These are phyloP conservation scores for Ampelomyces quisqualis DNA, from an alignment of 2,329 filamentous ascomycete genomes.

Conservation along the genomic window DNA sequence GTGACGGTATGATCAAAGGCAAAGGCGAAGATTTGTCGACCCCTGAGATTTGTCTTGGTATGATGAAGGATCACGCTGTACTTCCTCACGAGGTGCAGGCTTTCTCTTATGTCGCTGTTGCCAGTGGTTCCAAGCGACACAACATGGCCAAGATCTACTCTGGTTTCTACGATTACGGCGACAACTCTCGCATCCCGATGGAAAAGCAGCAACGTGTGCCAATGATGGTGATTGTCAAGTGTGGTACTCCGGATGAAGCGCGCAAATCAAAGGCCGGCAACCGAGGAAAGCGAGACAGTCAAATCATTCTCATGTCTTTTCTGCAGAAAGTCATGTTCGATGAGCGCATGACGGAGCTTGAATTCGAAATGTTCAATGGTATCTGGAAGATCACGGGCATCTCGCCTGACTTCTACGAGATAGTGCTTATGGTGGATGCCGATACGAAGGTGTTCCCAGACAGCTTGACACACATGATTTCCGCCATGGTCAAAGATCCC, in stretches of 20 bases:
- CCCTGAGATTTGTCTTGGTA: slow-evolving; percentile 83
- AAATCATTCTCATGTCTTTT: slow-evolving; percentile 99
- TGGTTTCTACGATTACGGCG: slow-evolving; percentile 96
- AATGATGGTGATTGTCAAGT: slow-evolving; percentile 96
- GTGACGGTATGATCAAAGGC: slow-evolving; percentile 96
- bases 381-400: slow-evolving; percentile 99
- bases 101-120: slow-evolving; percentile 95
- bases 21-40: slow-evolving; percentile 84
- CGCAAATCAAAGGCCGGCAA: slow-evolving; percentile 87
- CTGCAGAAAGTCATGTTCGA: slow-evolving; percentile 99
- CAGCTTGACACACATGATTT: slow-evolving; percentile 97
- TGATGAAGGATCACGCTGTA: slow-evolving; percentile 91
- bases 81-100: slow-evolving; percentile 78
- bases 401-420: slow-evolving; percentile 95
- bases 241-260: slow-evolving; percentile 85
- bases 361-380: slow-evolving; percentile 99
- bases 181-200: slow-evolving; percentile 71
- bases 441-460: slow-evolving; percentile 99
- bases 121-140: slow-evolving; percentile 93
- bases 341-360: slow-evolving; percentile 98
- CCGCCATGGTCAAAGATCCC: slow-evolving; percentile 97
- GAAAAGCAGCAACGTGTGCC: slow-evolving; percentile 96
- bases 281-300: slow-evolving; percentile 96
- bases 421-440: slow-evolving; percentile 98
- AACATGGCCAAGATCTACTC: slow-evolving; percentile 99